Evolutionary conservation across 352 stramenopile species (phyloP), one percentile per base, ranked within the genome.

Genomic region (Globisporangium orthogonon): DNA sequence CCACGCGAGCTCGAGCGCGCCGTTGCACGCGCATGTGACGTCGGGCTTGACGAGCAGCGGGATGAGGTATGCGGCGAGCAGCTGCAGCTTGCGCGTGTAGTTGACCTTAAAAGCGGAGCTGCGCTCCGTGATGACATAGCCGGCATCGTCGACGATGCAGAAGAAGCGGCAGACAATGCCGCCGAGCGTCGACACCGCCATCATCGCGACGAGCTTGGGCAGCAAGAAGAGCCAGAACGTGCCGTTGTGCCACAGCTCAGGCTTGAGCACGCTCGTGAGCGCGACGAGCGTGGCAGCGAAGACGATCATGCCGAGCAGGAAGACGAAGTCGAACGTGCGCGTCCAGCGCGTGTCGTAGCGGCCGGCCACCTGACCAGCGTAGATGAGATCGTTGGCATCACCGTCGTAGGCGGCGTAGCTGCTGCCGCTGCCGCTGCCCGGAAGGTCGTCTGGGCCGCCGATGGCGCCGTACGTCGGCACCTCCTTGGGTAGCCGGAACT

Each of bases 51-150:
- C 77, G 9, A 91, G 66, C 41, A 94, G 55, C 52, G 84, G 84
- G 61, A 94, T 77, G 44, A 94, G 69, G 52, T 94, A 94, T 0
- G 81, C 84, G 0, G 84, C 84, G 49, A 91, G 70, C 39, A 89
- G 66, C 64, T 89, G 78, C 41, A 94, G 69, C 56, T 94, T 94
- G 18, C 84, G 73, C 48, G 84, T 94, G 68, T 94, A 94, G 61
- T 94, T 94, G 54, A 94, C 84, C 57, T 94, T 94, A 64, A 94
- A 94, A 31, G 71, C 74, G 10, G 84, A 94, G 61, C 68, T 86
- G 47, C 78, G 75, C 55, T 91, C 77, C 17, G 84, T 91, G 50
- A 94, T 90, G 65, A 94, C 84, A 68, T 94, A 94, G 1, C 84
- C 84, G 29, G 78, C 77, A 43, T 87, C 79, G 53, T 94, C 84